Base-by-base conservation (phyloP, 2,329 filamentous ascomycete species). In the Xylaria sp. region DNA sequence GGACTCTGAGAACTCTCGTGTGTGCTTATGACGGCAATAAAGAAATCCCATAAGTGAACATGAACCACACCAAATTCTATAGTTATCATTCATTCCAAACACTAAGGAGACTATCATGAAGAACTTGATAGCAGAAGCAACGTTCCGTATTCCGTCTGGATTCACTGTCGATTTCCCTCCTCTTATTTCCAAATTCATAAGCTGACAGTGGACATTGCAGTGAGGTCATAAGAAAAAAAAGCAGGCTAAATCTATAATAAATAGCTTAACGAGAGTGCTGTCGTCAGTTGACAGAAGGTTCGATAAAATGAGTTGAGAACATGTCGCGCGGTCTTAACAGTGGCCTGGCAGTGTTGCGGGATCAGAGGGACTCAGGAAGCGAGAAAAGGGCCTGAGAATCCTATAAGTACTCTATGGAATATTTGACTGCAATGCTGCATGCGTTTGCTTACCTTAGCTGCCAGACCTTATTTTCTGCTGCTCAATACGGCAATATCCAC, bases 91-190 rank as follows among this genome's bases (percentile, higher is more conserved):
- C 30, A 3, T 13, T 43, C 36, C 50, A 56, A 8, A 23, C 36
- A 7, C 8, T 9, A 60, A 63, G 9, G 9, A 52, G 48, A 48
- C 13, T 15, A 32, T 1, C 8, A 10, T 15, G 18, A 4, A 4
- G 39, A 41, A 53, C n/a, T 6, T 41, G 13, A 20, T 6, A 58
- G 13, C 1, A 55, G 52, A 39, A 65, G 12, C 4, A 30, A 57
- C 43, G 62, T 65, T 7, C 57, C n/a, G 66, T 68, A 15, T 4
- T 25, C 57, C 62, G 50, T 65, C 50, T 50, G 41, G 39, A n/a
- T 13, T 12, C 58, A 34, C 66, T 65, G 58, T 68, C 66, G 57
- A 68, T 61, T 58, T 60, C 34, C 23, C 20, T 36, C 34, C 25
- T 41, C 28, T 28, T 13, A 28, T 39, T 41, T 23, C 43, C 34